Evolutionary conservation across 768 basidiomycete species (phyloP), one percentile per base, ranked within the genome.

Genomic region (Hortiboletus campestris): DNA sequence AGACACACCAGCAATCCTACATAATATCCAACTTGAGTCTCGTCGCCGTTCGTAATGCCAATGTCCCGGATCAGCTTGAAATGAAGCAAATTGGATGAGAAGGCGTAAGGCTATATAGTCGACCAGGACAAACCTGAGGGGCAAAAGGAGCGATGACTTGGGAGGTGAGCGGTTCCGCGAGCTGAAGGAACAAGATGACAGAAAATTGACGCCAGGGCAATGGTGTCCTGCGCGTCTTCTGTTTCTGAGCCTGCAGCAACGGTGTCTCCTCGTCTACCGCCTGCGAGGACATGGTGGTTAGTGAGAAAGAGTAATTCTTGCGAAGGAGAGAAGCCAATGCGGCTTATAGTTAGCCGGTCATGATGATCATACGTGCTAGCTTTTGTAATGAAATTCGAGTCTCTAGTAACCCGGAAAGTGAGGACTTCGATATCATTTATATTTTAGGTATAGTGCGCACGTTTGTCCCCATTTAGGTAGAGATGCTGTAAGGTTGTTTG

Each of bases 111-210:
- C 9, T n/a, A 3, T n/a, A 3, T 41, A 13, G 28, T 31, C 11
- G 40, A 49, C 38, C 11, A 28, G 28, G 32, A 63, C 78, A 42
- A 53, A 86, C 87, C 75, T 90, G 82, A 4, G 86, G 87, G 19
- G 84, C 80, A 64, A 90, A 91, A 1, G 89, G 90, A 44, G 82
- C 82, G 57, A 91, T 89, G 51, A 91, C 85, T 57, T 89, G 81
- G 6, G 81, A 81, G 2, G 89, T 88, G 61, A 92, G 73, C 1
- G 89, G 89, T 66, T 92, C 90, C 35, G 88, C 78, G 40, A 91
- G 81, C 67, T 90, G 88, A 19, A 91, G 77, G 61, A 89, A 77
- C 51, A 92, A 67, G 4, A 91, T 76, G 57, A 92, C 81, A 45
- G 76, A 76, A 56, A 90, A 78, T 75, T 91, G 89, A 57, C 77